A percentile compares a stretch with the other conserved stretches of the same genome.
Evolutionary conservation across 2,329 filamentous ascomycete genomes (phyloP).

Genomic region (Fusarium sororula): DNA sequence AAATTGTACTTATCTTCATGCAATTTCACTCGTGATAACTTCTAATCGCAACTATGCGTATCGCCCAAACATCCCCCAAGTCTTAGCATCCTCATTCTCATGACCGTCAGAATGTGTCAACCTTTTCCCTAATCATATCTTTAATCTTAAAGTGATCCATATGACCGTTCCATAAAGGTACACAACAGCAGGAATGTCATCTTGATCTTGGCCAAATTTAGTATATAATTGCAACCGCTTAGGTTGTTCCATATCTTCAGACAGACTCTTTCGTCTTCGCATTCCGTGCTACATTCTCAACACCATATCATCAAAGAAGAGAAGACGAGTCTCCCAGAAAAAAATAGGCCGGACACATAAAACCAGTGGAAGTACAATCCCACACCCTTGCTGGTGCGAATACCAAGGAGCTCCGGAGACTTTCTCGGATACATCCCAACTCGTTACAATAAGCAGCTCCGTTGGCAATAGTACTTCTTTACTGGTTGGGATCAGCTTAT

Average conservation of each 20-base stretch:
- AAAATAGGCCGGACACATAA: conserved; percentile 3
- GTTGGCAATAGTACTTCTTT: background rate
- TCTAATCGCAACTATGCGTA: background rate
- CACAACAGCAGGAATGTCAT: background rate
- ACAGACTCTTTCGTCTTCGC: background rate
- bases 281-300: background rate
- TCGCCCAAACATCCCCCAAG: background rate
- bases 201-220: background rate
- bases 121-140: background rate
- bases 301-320: background rate
- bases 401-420: conserved; percentile 11
- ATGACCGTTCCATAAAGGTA: background rate
- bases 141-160: background rate
- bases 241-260: too few relatives aligned
- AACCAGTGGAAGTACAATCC: background rate
- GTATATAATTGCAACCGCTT: background rate
- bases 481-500: background rate
- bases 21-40: background rate
- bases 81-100: background rate
- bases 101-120: background rate
- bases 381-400: background rate
- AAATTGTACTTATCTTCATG: background rate
- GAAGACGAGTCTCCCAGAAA: background rate
- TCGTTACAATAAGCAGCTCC: background rate
- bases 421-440: conserved; percentile 17